phyloP scores from a whole-genome alignment of 116 monocot genomes.

The Phalaenopsis hybrid region DNA sequence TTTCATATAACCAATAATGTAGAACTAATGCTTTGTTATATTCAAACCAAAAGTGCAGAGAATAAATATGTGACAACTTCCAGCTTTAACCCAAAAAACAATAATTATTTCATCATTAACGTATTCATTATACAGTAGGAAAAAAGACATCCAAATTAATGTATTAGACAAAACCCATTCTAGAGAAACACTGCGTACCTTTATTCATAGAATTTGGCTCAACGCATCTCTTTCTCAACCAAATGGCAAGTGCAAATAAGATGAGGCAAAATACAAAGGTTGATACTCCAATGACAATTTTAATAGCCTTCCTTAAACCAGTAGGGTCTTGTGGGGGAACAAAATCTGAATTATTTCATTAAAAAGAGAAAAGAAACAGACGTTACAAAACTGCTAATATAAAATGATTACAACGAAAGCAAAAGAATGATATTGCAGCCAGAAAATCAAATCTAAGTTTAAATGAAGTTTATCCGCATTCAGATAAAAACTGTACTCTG shows the following conservation, averaged over 20 bases:
- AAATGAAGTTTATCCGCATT: not conserved
- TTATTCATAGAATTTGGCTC: constrained; percentile 23
- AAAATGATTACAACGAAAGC: not conserved
- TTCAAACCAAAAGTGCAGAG: too few relatives aligned
- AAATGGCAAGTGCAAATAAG: constrained; percentile 23
- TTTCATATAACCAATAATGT: too few relatives aligned
- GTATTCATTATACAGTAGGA: not conserved
- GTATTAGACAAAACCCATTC: not conserved
- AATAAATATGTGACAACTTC: too few relatives aligned
- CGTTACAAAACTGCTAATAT: not conserved
- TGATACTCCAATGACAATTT: constrained; percentile 20
- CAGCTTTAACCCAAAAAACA: too few relatives aligned
- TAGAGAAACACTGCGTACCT: constrained; percentile 29
- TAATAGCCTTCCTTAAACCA: constrained; percentile 2
- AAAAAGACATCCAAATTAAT: not conserved
- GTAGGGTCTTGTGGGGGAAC: constrained; percentile 17
- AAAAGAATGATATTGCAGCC: not conserved
- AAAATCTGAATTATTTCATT: constrained; percentile 37
- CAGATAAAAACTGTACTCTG: not conserved
- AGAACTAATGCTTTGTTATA: too few relatives aligned
- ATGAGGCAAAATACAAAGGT: constrained; percentile 18
- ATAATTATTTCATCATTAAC: not conserved
- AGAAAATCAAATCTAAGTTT: not conserved
- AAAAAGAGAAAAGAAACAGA: constrained; percentile 2
- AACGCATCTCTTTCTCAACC: constrained; percentile 24